Evolutionary conservation across 2,329 filamentous ascomycete species (phyloP).

Genomic region (Coniochaeta sp.): DNA sequence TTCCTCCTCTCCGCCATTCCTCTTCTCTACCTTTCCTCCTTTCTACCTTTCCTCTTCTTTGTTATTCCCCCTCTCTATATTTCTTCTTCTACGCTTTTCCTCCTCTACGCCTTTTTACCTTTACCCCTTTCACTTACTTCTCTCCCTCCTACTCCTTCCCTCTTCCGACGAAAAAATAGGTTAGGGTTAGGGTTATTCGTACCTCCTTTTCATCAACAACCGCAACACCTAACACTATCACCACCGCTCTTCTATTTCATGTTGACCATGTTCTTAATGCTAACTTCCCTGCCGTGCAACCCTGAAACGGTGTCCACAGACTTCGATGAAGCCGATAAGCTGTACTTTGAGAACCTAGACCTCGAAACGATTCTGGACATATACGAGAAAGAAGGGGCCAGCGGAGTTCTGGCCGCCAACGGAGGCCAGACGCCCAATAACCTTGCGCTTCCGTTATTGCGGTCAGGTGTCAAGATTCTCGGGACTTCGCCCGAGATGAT

Average conservation of each 20-base stretch:
- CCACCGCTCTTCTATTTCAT: no score
- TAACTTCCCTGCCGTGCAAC: background rate
- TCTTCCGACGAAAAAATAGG: no score
- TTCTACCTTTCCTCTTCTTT: background rate
- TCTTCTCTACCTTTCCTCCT: background rate
- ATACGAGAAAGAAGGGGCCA: constrained; percentile 77
- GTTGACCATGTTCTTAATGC: background rate
- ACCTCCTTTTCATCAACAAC: background rate
- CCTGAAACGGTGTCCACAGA: constrained; percentile 82
- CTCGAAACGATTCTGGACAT: constrained; percentile 88
- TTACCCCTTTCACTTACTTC: background rate
- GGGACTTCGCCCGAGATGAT: constrained; percentile 99
- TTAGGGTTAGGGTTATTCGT: background rate
- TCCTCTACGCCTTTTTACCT: background rate
- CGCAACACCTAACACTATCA: no score
- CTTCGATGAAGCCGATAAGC: constrained; percentile 86
- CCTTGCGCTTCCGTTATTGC: constrained; percentile 83
- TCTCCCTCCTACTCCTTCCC: no score
- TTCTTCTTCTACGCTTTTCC: no score
- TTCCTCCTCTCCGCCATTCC: background rate
- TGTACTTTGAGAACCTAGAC: constrained; percentile 96
- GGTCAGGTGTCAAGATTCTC: constrained; percentile 83
- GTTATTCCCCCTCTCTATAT: background rate
- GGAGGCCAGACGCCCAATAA: constrained; percentile 97
- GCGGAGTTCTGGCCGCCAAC: constrained; percentile 88